Base-by-base conservation (phyloP, 176 grass and related monocot species). In the Paspalum notatum region DNA sequence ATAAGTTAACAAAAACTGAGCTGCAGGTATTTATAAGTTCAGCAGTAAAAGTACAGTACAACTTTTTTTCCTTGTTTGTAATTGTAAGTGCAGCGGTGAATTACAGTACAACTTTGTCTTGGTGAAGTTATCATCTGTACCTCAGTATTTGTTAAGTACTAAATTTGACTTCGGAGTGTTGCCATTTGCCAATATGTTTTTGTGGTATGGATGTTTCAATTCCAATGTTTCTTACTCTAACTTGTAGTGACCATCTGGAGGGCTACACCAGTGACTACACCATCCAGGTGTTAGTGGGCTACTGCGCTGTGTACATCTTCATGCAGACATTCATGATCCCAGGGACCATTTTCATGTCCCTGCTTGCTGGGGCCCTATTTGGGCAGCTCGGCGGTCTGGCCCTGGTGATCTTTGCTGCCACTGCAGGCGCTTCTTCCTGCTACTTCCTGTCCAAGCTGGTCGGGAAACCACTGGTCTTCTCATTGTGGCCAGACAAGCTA, bases 301-400 rank as follows among this genome's bases (percentile, higher is more conserved):
- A 99, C 52, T 95, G 92, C 58, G 68, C 85, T 4, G 92, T 99
- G 43, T 99, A 99, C 82, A 91, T 99, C 58, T 99, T 95, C 88
- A 99, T 99, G 96, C 96, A 99, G 86, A 99, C 96, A 15, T 99
- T 99, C 84, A 94, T 94, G 92, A 94, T 94, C 66, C 92, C 96
- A 32, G 96, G 96, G 72, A 99, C 92, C 59, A 99, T 99, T 74
- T 99, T 99, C 79, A 93, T 99, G 92, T 95, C 96, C 41, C 57
- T 99, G 48, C 92, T 99, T 47, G 96, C 96, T 3, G 96, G 96
- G 6, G 83, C 96, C 26, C 89, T 99, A 2, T 99, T 99, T 71
- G 96, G 92, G 67, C 86, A 91, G 76, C 74, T 95, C 16, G 86
- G 55, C 40, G 92, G 96, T 1, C 79, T 99, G 39, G 96, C 90